Base-by-base conservation (phyloP, 805 yeast species). In the Saccharomycopsis selenospora region DNA sequence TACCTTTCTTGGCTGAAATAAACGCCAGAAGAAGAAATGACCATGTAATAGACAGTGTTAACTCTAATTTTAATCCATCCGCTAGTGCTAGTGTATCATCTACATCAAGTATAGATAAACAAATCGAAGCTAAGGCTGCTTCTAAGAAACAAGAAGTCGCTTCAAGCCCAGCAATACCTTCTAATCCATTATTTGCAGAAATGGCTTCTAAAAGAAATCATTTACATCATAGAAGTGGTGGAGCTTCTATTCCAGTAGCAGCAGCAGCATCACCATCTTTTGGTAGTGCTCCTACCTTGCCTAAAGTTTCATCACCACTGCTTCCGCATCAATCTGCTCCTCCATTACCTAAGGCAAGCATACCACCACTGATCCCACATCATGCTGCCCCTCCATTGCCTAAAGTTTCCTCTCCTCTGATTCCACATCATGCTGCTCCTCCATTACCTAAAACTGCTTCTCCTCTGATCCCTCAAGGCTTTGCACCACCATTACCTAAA, bases 1-100 rank as follows among this genome's bases (percentile, higher is more conserved):
- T 78, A 22, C 84, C 85, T 4, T 79, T 79, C 56, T 66, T 79
- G 43, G 79, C 79, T 0, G 76, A 78, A 50, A 79, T 79, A 43
- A 76, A 77, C 52, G 70, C 73, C 36, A 76, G 73, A 58, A 67
- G 83, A 60, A 69, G 73, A 53, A 79, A 79, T 18, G 51, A 71
- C 0, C 59, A 67, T 58, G 80, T 76, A 11, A 67, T 78, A n/a
- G 78, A 71, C 47, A 59, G 63, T 2, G 62, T 61, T 8, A 62
- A 62, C 8, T 38, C 54, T 18, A 46, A 48, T 46, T 52, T 55
- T 51, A 48, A 42, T 4, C 59, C 64, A 11, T 60, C 60, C 3
- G 49, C 53, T 20, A 50, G 50, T 28, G 44, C 42, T 13, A 40
- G 20, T 4, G 17, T 6, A 7, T 14, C 20, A 6, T 33, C 38